Evolutionary conservation across 2,329 filamentous ascomycete species (phyloP).

Genomic region (Harringtonia aguacate): DNA sequence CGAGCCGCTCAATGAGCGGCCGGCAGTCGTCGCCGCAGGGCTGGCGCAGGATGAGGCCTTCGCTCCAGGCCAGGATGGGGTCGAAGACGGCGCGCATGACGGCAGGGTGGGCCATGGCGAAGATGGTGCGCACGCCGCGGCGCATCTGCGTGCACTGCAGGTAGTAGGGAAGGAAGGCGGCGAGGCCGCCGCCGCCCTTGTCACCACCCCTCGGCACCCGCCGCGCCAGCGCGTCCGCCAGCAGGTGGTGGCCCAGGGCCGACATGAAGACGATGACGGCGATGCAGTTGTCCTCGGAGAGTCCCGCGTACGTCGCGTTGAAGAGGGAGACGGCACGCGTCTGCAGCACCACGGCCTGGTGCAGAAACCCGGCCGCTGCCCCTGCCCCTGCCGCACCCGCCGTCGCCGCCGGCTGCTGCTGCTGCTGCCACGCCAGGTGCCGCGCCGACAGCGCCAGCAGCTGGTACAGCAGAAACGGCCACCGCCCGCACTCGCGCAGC

Average conservation of each 20-base stretch:
- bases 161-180: conserved; percentile 19
- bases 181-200: conserved; percentile 9
- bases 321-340: conserved; percentile 20
- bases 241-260: conserved; percentile 21
- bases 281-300: conserved; percentile 20
- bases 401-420: conserved; percentile 11
- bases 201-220: conserved; percentile 1
- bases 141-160: conserved; percentile 17
- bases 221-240: conserved; percentile 21
- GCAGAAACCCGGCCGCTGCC: conserved; percentile 13
- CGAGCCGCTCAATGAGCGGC: conserved; percentile 13
- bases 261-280: conserved; percentile 22
- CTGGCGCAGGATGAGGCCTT: conserved; percentile 7
- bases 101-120: conserved; percentile 16
- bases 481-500: background rate
- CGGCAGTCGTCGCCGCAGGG: conserved; percentile 16
- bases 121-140: conserved; percentile 14
- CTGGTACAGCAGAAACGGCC: conserved; percentile 24
- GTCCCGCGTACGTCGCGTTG: conserved; percentile 12
- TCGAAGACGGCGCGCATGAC: conserved; percentile 17
- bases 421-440: conserved; percentile 14
- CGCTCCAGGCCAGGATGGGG: conserved; percentile 14
- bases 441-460: conserved; percentile 25
- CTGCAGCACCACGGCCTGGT: conserved; percentile 19
- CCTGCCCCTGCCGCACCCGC: too few relatives aligned